Conservation (phyloP, 176 grass and related monocot genomes). For the Avena eriantha region DNA sequence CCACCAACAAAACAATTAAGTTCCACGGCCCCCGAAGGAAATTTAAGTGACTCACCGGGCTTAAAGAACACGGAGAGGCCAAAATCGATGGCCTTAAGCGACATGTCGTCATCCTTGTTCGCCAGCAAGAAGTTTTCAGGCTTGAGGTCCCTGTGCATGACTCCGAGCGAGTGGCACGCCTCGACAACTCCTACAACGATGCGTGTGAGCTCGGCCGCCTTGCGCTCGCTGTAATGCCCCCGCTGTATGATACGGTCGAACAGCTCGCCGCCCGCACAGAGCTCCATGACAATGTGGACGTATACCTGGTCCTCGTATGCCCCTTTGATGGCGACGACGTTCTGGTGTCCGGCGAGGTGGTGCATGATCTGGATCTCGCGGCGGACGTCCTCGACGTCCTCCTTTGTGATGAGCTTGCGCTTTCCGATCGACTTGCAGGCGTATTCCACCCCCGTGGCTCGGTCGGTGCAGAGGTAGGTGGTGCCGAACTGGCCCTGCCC, state of each 20-base stretch:
- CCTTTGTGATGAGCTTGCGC: constrained; percentile 86
- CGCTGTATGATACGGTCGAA: constrained; percentile 95
- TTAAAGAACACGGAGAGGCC: constrained; percentile 99
- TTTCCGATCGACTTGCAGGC: constrained; percentile 96
- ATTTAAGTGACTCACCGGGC: constrained; percentile 62
- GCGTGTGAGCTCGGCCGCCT: constrained; percentile 87
- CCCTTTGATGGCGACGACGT: constrained; percentile 93
- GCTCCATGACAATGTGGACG: constrained; percentile 98
- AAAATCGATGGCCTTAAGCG: constrained; percentile 94
- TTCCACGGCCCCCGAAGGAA: not conserved
- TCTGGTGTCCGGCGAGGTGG: constrained; percentile 86
- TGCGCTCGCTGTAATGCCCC: constrained; percentile 96
- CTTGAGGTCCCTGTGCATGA: constrained; percentile 98
- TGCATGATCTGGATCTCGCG: constrained; percentile 99
- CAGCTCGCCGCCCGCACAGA: constrained; percentile 89
- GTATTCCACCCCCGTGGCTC: constrained; percentile 58
- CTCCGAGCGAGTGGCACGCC: constrained; percentile 92
- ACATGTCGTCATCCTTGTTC: constrained; percentile 79
- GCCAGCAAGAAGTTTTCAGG: constrained; percentile 92
- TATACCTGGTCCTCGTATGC: constrained; percentile 79
- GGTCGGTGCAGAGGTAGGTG: constrained; percentile 93
- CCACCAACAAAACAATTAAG: constrained; percentile 2
- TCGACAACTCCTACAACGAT: constrained; percentile 89
- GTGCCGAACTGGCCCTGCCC: constrained; percentile 97
- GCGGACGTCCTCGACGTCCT: constrained; percentile 97